These are phyloP conservation scores for Claviceps monticola DNA, from an alignment of 2,329 filamentous ascomycete species.

Conservation along the genomic window DNA sequence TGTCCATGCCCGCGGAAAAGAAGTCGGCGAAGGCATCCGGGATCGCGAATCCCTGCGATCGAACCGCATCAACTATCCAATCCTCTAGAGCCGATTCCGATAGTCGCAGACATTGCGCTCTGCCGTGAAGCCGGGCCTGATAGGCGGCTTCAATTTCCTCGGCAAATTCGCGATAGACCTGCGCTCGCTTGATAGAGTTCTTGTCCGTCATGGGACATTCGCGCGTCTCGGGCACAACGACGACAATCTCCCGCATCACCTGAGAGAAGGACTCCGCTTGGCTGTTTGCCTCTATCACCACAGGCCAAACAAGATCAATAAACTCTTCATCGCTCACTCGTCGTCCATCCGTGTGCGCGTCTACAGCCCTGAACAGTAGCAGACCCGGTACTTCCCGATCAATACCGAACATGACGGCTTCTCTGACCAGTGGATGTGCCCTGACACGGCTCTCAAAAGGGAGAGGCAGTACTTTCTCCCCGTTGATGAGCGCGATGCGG, in stretches of 20 bases:
- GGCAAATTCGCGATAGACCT: slow-evolving; percentile 30
- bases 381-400: slow-evolving; percentile 40
- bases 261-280: slow-evolving; percentile 18
- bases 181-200: slow-evolving; percentile 34
- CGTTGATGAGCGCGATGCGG: slow-evolving; percentile 47
- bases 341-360: neutral
- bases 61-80: neutral
- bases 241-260: slow-evolving; percentile 34
- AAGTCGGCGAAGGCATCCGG: slow-evolving; percentile 33
- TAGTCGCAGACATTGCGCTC: slow-evolving; percentile 6
- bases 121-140: slow-evolving; percentile 9
- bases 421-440: slow-evolving; percentile 17
- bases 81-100: slow-evolving; percentile 14
- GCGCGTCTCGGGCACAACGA: slow-evolving; percentile 28
- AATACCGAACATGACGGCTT: slow-evolving; percentile 49
- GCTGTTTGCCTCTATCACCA: slow-evolving; percentile 18
- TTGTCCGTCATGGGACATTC: slow-evolving; percentile 37
- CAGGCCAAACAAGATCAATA: slow-evolving; percentile 19
- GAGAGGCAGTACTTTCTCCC: slow-evolving; percentile 55
- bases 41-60: slow-evolving; percentile 3
- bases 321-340: slow-evolving; percentile 4
- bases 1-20: slow-evolving; percentile 43
- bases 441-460: slow-evolving; percentile 43
- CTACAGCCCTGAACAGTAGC: slow-evolving; percentile 16
- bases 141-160: slow-evolving; percentile 29